These are phyloP conservation scores for Boletus pseudo-olivaceus DNA, from an alignment of 768 basidiomycete species.

Conservation along the genomic window DNA sequence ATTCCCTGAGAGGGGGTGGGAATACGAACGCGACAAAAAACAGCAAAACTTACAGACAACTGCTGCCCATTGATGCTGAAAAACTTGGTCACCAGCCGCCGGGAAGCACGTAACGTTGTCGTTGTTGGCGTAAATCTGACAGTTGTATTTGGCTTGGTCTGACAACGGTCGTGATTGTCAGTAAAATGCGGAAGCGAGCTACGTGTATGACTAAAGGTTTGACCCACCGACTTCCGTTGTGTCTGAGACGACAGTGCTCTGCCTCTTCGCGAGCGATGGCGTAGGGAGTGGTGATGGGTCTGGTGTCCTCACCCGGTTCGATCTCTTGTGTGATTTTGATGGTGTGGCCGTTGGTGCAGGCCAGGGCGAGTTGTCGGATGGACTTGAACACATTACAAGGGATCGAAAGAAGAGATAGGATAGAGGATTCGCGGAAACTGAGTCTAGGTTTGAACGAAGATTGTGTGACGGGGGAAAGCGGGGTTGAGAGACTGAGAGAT, in stretches of 20 bases:
- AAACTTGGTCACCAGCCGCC: slow-evolving; percentile 45
- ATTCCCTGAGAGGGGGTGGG: slow-evolving; percentile 55
- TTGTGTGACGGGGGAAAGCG: slow-evolving; percentile 21
- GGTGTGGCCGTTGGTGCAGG: slow-evolving; percentile 40
- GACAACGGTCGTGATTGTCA: slow-evolving; percentile 8
- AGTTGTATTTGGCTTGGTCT: slow-evolving; percentile 43
- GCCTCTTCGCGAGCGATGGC: slow-evolving; percentile 17
- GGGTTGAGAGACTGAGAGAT: slow-evolving; percentile 20
- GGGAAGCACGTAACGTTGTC: slow-evolving; percentile 78
- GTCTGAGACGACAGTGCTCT: slow-evolving; percentile 27
- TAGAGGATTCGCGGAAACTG: slow-evolving; percentile 9
- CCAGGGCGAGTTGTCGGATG: slow-evolving; percentile 39
- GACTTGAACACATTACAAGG: slow-evolving; percentile 36
- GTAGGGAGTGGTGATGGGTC: slow-evolving; percentile 24
- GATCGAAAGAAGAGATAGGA: slow-evolving; percentile 23
- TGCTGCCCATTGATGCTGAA: slow-evolving; percentile 72
- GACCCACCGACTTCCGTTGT: slow-evolving; percentile 25
- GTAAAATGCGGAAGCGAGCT: slow-evolving; percentile 4
- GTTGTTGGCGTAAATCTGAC: slow-evolving; percentile 62
- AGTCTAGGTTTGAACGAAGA: slow-evolving; percentile 25
- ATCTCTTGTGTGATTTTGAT: slow-evolving; percentile 29
- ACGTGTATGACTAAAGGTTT: slow-evolving; percentile 3
- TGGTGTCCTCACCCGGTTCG: slow-evolving; percentile 32
- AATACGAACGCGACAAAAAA: slow-evolving; percentile 7
- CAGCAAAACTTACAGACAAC: slow-evolving; percentile 68